Percentiles rank a stretch among this genome's conserved stretches.
phyloP scores from a whole-genome alignment of 2,329 filamentous ascomycete genomes.

The Penicillium sp. region DNA sequence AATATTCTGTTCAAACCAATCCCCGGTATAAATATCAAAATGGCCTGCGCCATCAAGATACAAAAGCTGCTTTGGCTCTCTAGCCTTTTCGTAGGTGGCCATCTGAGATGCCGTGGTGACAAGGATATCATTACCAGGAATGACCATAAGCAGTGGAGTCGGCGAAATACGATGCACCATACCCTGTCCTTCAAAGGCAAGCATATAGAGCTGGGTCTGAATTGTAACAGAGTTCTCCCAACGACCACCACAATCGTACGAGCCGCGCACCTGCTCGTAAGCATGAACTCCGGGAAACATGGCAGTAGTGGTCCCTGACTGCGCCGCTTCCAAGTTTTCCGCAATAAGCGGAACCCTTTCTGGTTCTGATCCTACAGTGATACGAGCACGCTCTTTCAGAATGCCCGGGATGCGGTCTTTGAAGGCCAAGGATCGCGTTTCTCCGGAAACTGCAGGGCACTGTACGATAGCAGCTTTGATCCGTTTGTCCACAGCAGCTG shows the following conservation, averaged over 20 bases:
- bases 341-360: conserved; percentile 1
- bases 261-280: not conserved
- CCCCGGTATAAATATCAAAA: conserved; percentile 41
- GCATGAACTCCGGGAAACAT: conserved; percentile 3
- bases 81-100: conserved; percentile 35
- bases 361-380: not conserved
- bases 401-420: conserved; percentile 1
- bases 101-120: conserved; percentile 18
- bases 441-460: conserved; percentile 36
- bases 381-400: not conserved
- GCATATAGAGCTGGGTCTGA: conserved; percentile 4
- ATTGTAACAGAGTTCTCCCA: conserved; percentile 1
- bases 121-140: conserved; percentile 4
- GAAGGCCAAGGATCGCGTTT: conserved; percentile 13
- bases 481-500: conserved; percentile 39
- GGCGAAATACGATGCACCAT: conserved; percentile 8
- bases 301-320: not conserved
- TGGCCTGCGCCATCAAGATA: conserved; percentile 38
- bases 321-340: not conserved
- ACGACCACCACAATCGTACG: not conserved
- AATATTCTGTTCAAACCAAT: conserved; percentile 25
- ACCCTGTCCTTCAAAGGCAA: conserved; percentile 2
- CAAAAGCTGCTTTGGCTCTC: conserved; percentile 41
- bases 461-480: conserved; percentile 43
- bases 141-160: conserved; percentile 4